These are phyloP conservation scores for Musa acuminata DNA, from an alignment of 176 grass and related monocot species.

Conservation along the genomic window DNA sequence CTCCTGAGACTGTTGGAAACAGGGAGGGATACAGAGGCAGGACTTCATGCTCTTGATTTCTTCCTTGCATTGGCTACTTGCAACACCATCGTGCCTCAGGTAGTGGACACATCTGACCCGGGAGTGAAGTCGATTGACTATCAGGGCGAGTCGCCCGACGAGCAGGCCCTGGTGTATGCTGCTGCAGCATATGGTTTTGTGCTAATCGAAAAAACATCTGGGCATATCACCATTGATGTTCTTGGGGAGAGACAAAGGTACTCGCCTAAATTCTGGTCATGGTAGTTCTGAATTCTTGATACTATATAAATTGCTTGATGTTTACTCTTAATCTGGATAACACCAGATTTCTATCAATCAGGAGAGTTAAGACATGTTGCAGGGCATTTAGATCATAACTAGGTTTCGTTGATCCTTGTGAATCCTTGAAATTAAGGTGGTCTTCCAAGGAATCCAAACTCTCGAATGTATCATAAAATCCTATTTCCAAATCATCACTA, in stretches of 20 bases:
- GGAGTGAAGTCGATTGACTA: conserved; percentile 69
- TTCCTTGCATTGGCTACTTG: conserved; percentile 65
- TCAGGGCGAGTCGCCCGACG: conserved; percentile 84
- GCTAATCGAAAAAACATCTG: conserved; percentile 69
- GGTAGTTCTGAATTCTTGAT: too few relatives aligned
- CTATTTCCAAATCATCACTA: too few relatives aligned
- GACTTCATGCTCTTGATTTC: conserved; percentile 41
- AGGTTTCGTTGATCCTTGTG: too few relatives aligned
- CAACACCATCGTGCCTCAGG: conserved; percentile 72
- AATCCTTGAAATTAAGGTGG: too few relatives aligned
- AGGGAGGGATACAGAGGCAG: conserved; percentile 32
- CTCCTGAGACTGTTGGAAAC: conserved; percentile 43
- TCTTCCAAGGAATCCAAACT: too few relatives aligned
- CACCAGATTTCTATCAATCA: too few relatives aligned
- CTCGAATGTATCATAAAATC: too few relatives aligned
- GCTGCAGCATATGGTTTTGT: conserved; percentile 85
- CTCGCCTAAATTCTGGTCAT: neutral
- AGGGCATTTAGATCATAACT: too few relatives aligned
- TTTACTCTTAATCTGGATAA: neutral
- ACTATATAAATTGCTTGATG: neutral
- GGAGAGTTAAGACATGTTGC: too few relatives aligned
- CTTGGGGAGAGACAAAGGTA: conserved; percentile 79
- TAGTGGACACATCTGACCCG: conserved; percentile 45
- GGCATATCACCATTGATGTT: conserved; percentile 52
- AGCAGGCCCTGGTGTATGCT: conserved; percentile 78